Base-by-base conservation (phyloP, 2,329 filamentous ascomycete species). In the Beauveria asiatica region DNA sequence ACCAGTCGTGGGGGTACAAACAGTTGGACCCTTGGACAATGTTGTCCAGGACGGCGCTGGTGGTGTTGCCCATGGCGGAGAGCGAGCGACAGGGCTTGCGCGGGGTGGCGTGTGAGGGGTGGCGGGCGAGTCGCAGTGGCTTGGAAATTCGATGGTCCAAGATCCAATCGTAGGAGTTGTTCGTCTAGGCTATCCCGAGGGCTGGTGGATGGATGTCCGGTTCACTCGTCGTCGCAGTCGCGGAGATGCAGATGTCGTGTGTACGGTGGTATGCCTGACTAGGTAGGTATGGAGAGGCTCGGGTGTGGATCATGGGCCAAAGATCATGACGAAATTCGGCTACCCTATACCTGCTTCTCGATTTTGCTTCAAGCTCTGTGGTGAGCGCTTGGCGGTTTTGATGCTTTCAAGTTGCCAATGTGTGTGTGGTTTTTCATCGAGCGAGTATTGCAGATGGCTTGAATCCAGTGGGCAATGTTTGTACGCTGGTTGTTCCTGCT, bases 1-100 rank as follows among this genome's bases (percentile, higher is more conserved):
- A 5, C 19, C n/a, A 27, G 7, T 17, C 13, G 21, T 16, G 13
- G 45, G 61, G 55, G 49, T 52, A 62, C 73, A 70, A 79, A 97
- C 93, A 99, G 80, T 99, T 99, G 68, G 92, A 94, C 69, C 89
- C 91, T 71, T 95, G 90, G 73, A 97, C 92, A 70, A 99, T 97
- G 77, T 89, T 94, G 77, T 97, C 93, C 75, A 97, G 82, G 73
- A 97, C 87, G 67, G 82, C 78, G 72, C 85, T 88, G 67, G 83
- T 85, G 61, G 83, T 83, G 75, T 88, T 88, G 67, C 85, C 85
- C 85, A 88, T 88, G 66, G 67, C 68, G 30, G 54, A 25, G 59
- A 44, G 45, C 48, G 17, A 17, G 37, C 51, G 52, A 39, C 37
- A 46, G 3, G 39, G 49, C 48, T 16, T 27, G 39, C 46, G 48